Evolutionary conservation across 192 early-diverging fungal genomes (phyloP), one percentile per base, ranked within the genome.

Genomic region (Coemansia sp.): DNA sequence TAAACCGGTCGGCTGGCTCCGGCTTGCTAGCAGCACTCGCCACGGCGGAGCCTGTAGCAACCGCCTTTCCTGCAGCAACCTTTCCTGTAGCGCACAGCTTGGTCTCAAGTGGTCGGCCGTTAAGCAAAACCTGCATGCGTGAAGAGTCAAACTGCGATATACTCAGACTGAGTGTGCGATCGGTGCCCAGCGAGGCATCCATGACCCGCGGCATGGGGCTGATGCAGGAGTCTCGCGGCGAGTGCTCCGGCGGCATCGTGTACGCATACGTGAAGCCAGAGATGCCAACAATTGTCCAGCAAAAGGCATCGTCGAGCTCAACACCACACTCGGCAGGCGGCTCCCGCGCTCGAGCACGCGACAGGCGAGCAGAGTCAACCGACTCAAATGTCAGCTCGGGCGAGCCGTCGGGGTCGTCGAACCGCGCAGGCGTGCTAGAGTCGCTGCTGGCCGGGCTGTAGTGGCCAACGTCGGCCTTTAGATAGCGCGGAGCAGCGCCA

Each of bases 251-350:
- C 26, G 74, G 73, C 9, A 74, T 39, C 4, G 80, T 67, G 55
- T 66, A 69, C 0, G 61, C 72, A 49, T 75, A 69, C 14, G 69
- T 71, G 66, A 77, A 88, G 59, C 80, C 85, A 54, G 87, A 82
- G 65, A 92, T 89, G 39, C 89, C 88, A 55, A 92, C 91, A 54
- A 92, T 91, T 3, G 91, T 92, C 91, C 91, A 92, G 82, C 91
- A 92, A 51, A 92, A 77, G 65, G 87, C 89, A 62, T 92, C 91
- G 69, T 91, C 90, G 12, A 90, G 81, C 65, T 82, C 82, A 58
- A 80, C 72, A 4, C 61, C 65, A 6, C 51, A 41, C 17, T 23
- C 58, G 7, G 59, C 72, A 0, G 23, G 9, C 19, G 38, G 16
- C 47, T 70, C 65, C 41, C 70, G 67, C 41, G 65, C 27, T 10